Evolutionary conservation across 129 eudicot species (phyloP), one percentile per base, ranked within the genome.

Genomic region (Artemisia tridentata): DNA sequence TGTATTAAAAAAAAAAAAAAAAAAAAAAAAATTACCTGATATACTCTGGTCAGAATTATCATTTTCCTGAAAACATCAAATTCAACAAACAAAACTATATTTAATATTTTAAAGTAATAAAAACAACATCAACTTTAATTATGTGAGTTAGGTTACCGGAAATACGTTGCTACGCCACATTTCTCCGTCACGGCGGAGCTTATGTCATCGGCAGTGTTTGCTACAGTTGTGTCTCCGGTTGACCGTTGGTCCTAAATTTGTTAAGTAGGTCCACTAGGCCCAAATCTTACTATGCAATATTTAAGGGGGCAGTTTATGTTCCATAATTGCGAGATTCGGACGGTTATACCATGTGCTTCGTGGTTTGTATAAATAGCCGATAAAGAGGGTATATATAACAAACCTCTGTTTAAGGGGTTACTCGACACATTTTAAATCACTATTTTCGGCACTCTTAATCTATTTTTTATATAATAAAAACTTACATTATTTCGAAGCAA

Each of bases 31-130:
- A 68, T 76, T 74, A 90, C 97, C 97, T 17, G 97, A 90, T 63
- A 90, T 81, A 75, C 97, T 90, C 84, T 83, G 87, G 83, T 90
- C 97, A 23, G 97, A 87, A 75, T 81, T 87, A 11, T 78, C 52
- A 68, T 73, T 76, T 21, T 65, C 83, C 84, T 84, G 67, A 8
- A 11, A 50, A 17, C 64, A 29, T 12, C 14, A 16, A 4, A 55
- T 18, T 18, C 27, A 55, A 55, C 23, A 62, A 62, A 14, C 56
- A 51, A 34, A 34, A 4, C 6, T 29, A 29, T 29, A 29, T 4
- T 29, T 29, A 29, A 29, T 4, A 29, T 29, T 3, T 29, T 4
- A 29, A 29, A 29, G 34, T 29, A 29, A 29, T 4, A 29, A 29
- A 29, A 27, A 29, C 0, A 29, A 29, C 34, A 29, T 29, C 0